phyloP scores from a whole-genome alignment of 495 filamentous ascomycete species.

The Annulohypoxylon maeteangense region DNA sequence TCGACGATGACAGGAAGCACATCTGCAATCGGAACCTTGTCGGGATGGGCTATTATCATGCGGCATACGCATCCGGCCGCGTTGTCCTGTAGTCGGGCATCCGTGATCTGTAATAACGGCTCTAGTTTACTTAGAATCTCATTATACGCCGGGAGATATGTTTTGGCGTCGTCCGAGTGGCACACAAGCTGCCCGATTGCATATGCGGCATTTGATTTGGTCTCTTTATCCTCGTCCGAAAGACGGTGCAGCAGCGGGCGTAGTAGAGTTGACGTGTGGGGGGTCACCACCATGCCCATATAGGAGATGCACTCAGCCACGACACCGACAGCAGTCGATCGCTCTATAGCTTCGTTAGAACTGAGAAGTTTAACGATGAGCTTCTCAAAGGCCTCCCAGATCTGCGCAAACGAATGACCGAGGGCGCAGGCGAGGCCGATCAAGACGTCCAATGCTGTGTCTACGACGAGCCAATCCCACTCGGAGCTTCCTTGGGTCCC shows the following conservation, averaged over 20 bases:
- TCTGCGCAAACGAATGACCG: slow-evolving; percentile 80
- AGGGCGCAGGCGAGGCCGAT: slow-evolving; percentile 84
- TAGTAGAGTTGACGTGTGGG: slow-evolving; percentile 77
- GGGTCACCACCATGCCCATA: slow-evolving; percentile 82
- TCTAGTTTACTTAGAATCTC: slow-evolving; percentile 85
- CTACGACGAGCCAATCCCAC: slow-evolving; percentile 96
- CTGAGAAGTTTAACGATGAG: slow-evolving; percentile 87
- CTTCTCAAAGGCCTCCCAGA: slow-evolving; percentile 95
- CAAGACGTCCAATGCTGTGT: slow-evolving; percentile 90
- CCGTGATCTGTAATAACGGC: slow-evolving; percentile 77
- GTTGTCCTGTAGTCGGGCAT: slow-evolving; percentile 88
- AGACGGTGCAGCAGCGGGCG: slow-evolving; percentile 88
- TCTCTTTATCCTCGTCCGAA: slow-evolving; percentile 88
- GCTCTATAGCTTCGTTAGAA: slow-evolving; percentile 84
- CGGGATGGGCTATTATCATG: slow-evolving; percentile 87
- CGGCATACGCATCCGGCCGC: slow-evolving; percentile 91
- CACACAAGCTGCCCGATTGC: slow-evolving; percentile 84
- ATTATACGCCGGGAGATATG: slow-evolving; percentile 76
- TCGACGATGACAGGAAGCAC: slow-evolving; percentile 83
- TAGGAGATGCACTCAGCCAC: slow-evolving; percentile 90
- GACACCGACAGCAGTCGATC: slow-evolving; percentile 86
- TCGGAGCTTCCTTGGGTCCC: slow-evolving; percentile 85
- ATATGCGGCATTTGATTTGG: slow-evolving; percentile 93
- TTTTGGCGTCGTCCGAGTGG: slow-evolving; percentile 75
- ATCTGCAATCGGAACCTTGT: slow-evolving; percentile 79